Evolutionary conservation across 129 eudicot species (phyloP).

Genomic region (Flaveria sonorensis): DNA sequence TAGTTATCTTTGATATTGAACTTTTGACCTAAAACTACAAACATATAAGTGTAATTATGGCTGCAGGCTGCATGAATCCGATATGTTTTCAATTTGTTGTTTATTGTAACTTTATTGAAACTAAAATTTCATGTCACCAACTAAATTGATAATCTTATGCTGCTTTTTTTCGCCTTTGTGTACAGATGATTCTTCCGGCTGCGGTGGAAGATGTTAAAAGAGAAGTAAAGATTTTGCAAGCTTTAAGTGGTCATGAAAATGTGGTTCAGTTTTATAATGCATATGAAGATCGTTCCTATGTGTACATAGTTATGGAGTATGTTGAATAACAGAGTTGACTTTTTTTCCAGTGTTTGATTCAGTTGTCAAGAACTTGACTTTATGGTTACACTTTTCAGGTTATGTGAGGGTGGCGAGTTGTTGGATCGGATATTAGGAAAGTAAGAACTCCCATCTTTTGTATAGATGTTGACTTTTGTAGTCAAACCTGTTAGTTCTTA

Average conservation of each 20-base stretch:
- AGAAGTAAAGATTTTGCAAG: constrained; percentile 93
- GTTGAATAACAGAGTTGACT: constrained; percentile 33
- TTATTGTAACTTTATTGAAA: not conserved
- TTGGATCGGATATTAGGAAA: constrained; percentile 85
- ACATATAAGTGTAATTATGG: too few relatives aligned
- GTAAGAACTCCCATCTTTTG: constrained; percentile 51
- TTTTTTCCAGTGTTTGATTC: constrained; percentile 8
- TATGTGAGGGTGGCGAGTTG: constrained; percentile 96
- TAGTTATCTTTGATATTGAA: constrained; percentile 16
- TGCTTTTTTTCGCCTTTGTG: constrained; percentile 10
- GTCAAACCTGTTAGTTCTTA: constrained; percentile 20
- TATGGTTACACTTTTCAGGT: constrained; percentile 47
- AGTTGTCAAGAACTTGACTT: constrained; percentile 17
- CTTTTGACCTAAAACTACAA: not conserved
- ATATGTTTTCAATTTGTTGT: not conserved
- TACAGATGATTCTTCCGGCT: constrained; percentile 85
- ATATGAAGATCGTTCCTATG: constrained; percentile 85
- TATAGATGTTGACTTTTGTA: constrained; percentile 1
- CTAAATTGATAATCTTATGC: not conserved
- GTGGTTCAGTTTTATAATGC: constrained; percentile 91
- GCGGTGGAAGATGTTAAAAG: constrained; percentile 98
- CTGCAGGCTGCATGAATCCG: not conserved
- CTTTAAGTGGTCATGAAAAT: constrained; percentile 90
- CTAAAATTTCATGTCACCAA: not conserved
- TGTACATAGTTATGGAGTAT: constrained; percentile 97